Conservation (phyloP, 305 asterid genomes). For the Plantago lanceolata region DNA sequence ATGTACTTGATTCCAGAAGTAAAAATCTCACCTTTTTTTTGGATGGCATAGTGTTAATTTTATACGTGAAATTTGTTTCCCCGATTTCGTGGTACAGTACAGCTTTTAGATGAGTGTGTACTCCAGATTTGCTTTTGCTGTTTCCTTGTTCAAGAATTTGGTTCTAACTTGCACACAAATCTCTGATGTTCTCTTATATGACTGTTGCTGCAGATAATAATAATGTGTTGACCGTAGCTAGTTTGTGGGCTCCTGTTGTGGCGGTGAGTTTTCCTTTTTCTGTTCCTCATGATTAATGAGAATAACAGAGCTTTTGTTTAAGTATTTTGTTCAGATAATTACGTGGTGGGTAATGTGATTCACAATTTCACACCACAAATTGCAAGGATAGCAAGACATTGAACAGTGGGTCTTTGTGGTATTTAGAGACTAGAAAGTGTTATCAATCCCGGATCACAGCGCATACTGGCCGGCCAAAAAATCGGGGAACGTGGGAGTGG, state of each 20-base stretch:
- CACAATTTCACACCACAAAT: too few relatives aligned
- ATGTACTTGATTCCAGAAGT: too few relatives aligned
- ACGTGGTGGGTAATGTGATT: neutral
- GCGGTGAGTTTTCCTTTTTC: constrained; percentile 63
- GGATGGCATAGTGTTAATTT: too few relatives aligned
- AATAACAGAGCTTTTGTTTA: neutral
- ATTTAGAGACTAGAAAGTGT: too few relatives aligned
- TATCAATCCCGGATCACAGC: too few relatives aligned
- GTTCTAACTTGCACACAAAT: constrained; percentile 1
- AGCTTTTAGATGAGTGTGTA: neutral
- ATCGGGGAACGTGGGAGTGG: too few relatives aligned
- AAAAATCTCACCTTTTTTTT: too few relatives aligned
- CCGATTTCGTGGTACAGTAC: neutral
- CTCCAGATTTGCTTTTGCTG: neutral
- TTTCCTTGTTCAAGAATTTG: constrained; percentile 9
- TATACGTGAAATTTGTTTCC: too few relatives aligned
- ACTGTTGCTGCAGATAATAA: constrained; percentile 61
- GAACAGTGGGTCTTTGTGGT: too few relatives aligned
- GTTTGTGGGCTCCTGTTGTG: constrained; percentile 94
- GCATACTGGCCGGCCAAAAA: too few relatives aligned
- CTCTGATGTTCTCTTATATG: constrained; percentile 32
- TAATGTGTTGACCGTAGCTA: constrained; percentile 61
- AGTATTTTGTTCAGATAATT: too few relatives aligned
- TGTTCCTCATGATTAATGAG: constrained; percentile 1
- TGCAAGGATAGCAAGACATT: too few relatives aligned